Evolutionary conservation across 257 asterid genomes (phyloP), one percentile per base, ranked within the genome.

Genomic region (Agastache rugosa): DNA sequence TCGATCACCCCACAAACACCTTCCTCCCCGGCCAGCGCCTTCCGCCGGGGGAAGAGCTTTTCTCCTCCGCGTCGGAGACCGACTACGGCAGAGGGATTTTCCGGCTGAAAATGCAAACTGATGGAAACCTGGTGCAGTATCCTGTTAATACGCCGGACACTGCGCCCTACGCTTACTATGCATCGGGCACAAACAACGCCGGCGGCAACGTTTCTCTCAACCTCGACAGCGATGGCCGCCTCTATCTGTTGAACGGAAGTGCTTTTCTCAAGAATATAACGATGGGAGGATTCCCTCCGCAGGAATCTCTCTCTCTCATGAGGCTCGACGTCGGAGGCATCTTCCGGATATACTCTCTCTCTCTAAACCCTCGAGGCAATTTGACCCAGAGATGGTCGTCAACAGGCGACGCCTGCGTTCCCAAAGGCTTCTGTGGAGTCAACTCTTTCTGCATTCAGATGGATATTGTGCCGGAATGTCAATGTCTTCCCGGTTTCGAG

Each of bases 261-360:
- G 16, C 16, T 12, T 0, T 35, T 10, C 2, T 79, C 4, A 16
- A 0, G 23, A 82, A 80, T 68, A 6, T 89, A 27, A 78, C 88
- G 0, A 1, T 0, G 0, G 89, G 85, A 42, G 80, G 81, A 50
- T 19, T 8, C 14, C 76, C 47, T 1, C 9, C 12, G 1, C 39
- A 39, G n/a, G 51, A 82, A 58, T 71, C 20, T 4, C 54, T 47
- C 54, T 47, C 5, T 12, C 54, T 69, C 23, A 44, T 77, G 73
- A 84, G 70, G 73, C 51, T 89, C 5, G 91, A 89, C 12, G 82
- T 58, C 1, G 89, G 82, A 55, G 93, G 91, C 5, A 74, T 86
- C 20, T 63, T 86, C 61, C 71, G n/a, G n/a, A n/a, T n/a, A n/a
- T n/a, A n/a, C n/a, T n/a, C n/a, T n/a, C n/a, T n/a, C n/a, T n/a